phyloP scores from a whole-genome alignment of 2,329 filamentous ascomycete genomes.

The Beauveria pseudobassiana region DNA sequence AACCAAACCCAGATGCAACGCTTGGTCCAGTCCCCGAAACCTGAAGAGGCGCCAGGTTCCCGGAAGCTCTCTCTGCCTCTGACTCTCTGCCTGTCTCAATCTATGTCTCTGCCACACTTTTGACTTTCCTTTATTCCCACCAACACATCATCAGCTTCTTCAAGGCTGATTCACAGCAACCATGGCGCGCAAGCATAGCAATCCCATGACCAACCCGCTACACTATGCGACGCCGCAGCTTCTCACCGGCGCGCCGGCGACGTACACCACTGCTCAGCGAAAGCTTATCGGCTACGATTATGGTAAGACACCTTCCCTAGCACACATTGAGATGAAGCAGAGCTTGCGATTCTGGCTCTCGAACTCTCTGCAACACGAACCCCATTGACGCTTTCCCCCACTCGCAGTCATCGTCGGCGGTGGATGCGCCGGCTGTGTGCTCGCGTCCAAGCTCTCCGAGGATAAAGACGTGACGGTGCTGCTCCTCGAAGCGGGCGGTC shows the following conservation, averaged over 20 bases:
- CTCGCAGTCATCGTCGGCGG: slow-evolving; percentile 20
- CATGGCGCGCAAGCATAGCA: slow-evolving; percentile 11
- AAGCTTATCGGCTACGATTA: slow-evolving; percentile 9
- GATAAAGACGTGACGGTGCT: slow-evolving; percentile 16
- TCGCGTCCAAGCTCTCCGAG: slow-evolving; percentile 22
- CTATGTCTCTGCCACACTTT: not conserved
- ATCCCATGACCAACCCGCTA: slow-evolving; percentile 12
- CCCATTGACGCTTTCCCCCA: not conserved
- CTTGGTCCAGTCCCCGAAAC: not conserved
- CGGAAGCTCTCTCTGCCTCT: not conserved
- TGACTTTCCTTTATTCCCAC: not conserved
- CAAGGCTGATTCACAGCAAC: not conserved
- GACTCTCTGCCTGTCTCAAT: not conserved
- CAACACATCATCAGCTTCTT: not conserved
- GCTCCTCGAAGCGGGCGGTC: slow-evolving; percentile 16
- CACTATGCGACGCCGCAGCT: slow-evolving; percentile 12
- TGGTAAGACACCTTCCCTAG: not conserved
- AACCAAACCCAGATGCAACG: too few species aligned
- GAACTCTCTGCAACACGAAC: not conserved
- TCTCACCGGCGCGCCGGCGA: slow-evolving; percentile 1
- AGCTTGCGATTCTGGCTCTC: too few species aligned
- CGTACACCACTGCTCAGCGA: slow-evolving; percentile 1
- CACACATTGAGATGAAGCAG: not conserved
- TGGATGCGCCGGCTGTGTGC: slow-evolving; percentile 22
- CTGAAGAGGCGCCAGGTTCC: not conserved